A percentile compares a stretch with the other conserved stretches of the same genome.
These are phyloP conservation scores for Phytopythium mirpurense DNA, from an alignment of 352 stramenopile species.

Conservation along the genomic window DNA sequence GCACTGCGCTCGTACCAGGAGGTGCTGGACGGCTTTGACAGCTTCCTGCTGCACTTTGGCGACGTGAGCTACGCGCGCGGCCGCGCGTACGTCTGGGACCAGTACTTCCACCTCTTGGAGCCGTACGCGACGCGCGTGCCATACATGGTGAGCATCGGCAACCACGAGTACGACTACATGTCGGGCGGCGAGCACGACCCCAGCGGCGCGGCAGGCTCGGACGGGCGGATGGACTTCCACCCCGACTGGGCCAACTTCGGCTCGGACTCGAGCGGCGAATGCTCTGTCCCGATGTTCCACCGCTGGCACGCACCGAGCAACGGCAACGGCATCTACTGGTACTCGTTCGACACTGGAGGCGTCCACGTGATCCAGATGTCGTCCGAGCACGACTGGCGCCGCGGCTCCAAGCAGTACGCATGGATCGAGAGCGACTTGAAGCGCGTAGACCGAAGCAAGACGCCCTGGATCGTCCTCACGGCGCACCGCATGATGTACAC, in stretches of 20 bases:
- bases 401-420: conserved; percentile 82
- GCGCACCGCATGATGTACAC: conserved; percentile 91
- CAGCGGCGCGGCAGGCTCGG: conserved; percentile 30
- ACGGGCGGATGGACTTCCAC: conserved; percentile 67
- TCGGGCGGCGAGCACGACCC: conserved; percentile 48
- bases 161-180: conserved; percentile 80
- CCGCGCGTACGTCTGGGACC: conserved; percentile 58
- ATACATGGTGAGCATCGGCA: conserved; percentile 79
- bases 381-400: conserved; percentile 87
- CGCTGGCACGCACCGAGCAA: conserved; percentile 61
- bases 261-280: conserved; percentile 65
- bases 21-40: conserved; percentile 60
- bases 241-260: conserved; percentile 69
- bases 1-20: conserved; percentile 56
- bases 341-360: conserved; percentile 88
- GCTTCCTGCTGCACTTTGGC: conserved; percentile 70
- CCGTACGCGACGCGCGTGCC: conserved; percentile 60
- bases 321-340: conserved; percentile 78
- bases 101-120: conserved; percentile 74
- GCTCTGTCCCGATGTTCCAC: conserved; percentile 72
- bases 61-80: conserved; percentile 72
- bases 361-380: conserved; percentile 91
- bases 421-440: conserved; percentile 87
- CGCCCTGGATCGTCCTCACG: conserved; percentile 92
- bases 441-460: conserved; percentile 74